Conservation (phyloP, 2,329 filamentous ascomycete genomes). For the Thelonectria discophora region DNA sequence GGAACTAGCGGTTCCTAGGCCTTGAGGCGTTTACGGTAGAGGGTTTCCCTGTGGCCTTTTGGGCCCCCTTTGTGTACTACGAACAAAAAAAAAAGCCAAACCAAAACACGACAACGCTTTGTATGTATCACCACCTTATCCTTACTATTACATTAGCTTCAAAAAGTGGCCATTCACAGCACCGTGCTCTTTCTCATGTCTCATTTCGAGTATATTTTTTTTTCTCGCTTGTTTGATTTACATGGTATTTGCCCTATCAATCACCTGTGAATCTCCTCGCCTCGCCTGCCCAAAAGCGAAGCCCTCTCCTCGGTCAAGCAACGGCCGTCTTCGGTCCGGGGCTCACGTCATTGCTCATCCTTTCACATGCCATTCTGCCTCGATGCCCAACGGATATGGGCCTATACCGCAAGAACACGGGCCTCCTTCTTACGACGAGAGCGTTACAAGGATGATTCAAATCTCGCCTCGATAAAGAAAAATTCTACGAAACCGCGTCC, state of each 20-base stretch:
- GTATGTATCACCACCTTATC: slow-evolving; percentile 43
- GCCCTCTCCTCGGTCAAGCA: neutral
- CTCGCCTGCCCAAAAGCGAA: no score
- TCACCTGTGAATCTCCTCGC: no score
- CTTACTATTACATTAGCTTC: slow-evolving; percentile 31
- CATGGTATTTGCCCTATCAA: no score
- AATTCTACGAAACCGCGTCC: neutral
- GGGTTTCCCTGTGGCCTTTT: slow-evolving; percentile 39
- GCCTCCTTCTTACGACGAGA: neutral
- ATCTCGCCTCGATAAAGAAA: neutral
- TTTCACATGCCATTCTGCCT: neutral
- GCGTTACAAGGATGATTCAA: neutral
- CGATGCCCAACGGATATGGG: slow-evolving; percentile 1
- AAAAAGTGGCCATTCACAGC: slow-evolving; percentile 35
- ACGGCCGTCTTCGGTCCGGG: neutral
- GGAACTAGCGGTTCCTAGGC: slow-evolving; percentile 25
- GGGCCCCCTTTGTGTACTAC: slow-evolving; percentile 37
- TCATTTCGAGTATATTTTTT: neutral
- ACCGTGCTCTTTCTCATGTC: slow-evolving; percentile 4
- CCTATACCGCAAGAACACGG: neutral
- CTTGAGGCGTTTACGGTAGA: slow-evolving; percentile 43
- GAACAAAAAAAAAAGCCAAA: slow-evolving; percentile 37
- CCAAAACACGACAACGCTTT: slow-evolving; percentile 37
- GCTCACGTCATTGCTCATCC: neutral
- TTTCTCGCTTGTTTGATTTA: no score